These are phyloP conservation scores for Bacidia gigantensis DNA, from an alignment of 495 filamentous ascomycete species.

Conservation along the genomic window DNA sequence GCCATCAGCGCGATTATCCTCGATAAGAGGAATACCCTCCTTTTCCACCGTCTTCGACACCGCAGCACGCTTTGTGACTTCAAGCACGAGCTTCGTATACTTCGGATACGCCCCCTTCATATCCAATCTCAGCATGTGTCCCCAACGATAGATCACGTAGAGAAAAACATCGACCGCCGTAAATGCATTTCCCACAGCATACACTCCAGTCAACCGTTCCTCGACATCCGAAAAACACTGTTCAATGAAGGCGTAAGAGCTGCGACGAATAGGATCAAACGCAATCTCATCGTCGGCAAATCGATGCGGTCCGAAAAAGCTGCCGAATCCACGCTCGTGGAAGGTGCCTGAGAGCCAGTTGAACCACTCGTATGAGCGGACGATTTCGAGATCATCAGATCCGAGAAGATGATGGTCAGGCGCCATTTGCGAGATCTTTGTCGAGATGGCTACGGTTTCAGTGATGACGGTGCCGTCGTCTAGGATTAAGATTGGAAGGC, in stretches of 20 bases:
- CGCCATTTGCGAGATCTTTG: conserved; percentile 18
- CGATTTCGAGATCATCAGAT: conserved; percentile 18
- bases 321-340: conserved; percentile 21
- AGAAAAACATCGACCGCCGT: conserved; percentile 28
- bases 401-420: conserved; percentile 23
- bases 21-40: too few species aligned
- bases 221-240: conserved; percentile 21
- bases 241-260: conserved; percentile 13
- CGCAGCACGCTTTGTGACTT: too few species aligned
- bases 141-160: conserved; percentile 26
- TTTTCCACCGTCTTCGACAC: too few species aligned
- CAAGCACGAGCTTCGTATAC: too few species aligned
- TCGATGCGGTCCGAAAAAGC: conserved; percentile 16
- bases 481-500: conserved; percentile 22
- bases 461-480: conserved; percentile 24
- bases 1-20: too few species aligned
- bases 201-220: conserved; percentile 10
- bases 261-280: conserved; percentile 13
- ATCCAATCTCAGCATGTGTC: too few species aligned
- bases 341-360: conserved; percentile 27
- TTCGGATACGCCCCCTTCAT: too few species aligned
- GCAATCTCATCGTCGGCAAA: conserved; percentile 17
- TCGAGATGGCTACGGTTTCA: conserved; percentile 24
- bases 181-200: conserved; percentile 22
- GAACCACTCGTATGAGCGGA: conserved; percentile 27